These are phyloP conservation scores for Phalaenopsis equestris DNA, from an alignment of 106 monocot genomes.

Conservation along the genomic window DNA sequence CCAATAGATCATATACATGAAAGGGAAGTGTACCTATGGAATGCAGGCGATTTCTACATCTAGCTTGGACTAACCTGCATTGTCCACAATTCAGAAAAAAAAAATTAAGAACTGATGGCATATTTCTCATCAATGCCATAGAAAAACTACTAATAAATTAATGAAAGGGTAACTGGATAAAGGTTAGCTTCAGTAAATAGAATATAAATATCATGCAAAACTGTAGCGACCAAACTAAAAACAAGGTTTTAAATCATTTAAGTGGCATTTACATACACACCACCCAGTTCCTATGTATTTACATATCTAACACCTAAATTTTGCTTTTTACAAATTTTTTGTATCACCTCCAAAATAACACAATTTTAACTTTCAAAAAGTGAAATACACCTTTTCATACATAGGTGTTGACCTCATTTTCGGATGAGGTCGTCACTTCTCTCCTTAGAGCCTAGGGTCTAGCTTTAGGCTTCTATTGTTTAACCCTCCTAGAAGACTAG, in stretches of 20 bases:
- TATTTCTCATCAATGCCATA: background rate
- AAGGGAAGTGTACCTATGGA: constrained; percentile 49
- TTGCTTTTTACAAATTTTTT: too few species aligned
- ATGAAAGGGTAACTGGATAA: background rate
- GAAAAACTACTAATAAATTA: background rate
- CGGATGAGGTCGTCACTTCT: too few species aligned
- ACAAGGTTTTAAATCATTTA: background rate
- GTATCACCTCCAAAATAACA: too few species aligned
- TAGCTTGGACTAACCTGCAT: constrained; percentile 36
- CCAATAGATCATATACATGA: background rate
- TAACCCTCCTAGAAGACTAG: too few species aligned
- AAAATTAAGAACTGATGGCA: background rate
- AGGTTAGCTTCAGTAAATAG: background rate
- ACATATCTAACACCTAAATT: too few species aligned
- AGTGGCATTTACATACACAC: background rate
- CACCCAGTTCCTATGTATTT: too few species aligned
- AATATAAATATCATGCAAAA: background rate
- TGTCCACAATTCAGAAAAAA: constrained; percentile 1
- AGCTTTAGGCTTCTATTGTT: too few species aligned
- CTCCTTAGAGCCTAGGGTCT: too few species aligned
- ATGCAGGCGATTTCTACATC: constrained; percentile 30
- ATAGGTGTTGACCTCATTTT: too few species aligned
- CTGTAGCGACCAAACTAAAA: background rate
- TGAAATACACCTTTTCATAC: too few species aligned
- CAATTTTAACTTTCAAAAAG: too few species aligned